Base-by-base conservation (phyloP, 108 stramenopile genomes). In the Pseudonitzschia multiseries region DNA sequence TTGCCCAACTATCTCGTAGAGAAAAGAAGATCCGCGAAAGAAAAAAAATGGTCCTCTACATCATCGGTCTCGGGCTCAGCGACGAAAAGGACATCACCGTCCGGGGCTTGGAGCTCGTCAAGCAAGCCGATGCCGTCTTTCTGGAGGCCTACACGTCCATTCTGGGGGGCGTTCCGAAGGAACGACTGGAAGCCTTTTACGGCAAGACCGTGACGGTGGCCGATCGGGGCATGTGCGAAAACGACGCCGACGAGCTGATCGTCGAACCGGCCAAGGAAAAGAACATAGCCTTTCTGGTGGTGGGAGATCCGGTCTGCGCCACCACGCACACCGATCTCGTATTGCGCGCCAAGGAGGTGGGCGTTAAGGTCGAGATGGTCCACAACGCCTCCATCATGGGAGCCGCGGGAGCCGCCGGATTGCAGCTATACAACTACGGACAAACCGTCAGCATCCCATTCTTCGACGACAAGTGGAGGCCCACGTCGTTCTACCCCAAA, bases 381-480 rank as follows among this genome's bases (percentile, higher is more conserved):
- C 98, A 99, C 81, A 99, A 99, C 83, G 98, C 99, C 10, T 94
- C 92, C 32, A 96, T 97, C 74, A 99, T 99, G 99, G 96, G 96
- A 21, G 99, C 98, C 8, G 97, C 90, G 28, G 99, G 95, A 48
- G 86, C 91, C 28, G 97, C 96, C 80, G 99, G 99, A 6, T 80
- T 99, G 74, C 98, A 97, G 76, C 77, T 99, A 1, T 99, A 99
- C 84, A 96, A 92, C 64, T 99, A 97, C 83, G 99, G 99, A 52
- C 94, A 97, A 43, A 98, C 98, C 0, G 96, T 99, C 33, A 96
- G 96, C 50, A 96, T 99, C 60, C 98, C 98, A 21, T 97, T 96
- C 79, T 99, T 97, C 80, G 90, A 94, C 64, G 90, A 89, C 22
- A 92, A 91, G 57, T 99, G 99, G 99, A 83, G 90, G 53, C 99